Evolutionary conservation across 1,284 basidiomycete genomes (phyloP).

Genomic region (Pseudozyma sp.): DNA sequence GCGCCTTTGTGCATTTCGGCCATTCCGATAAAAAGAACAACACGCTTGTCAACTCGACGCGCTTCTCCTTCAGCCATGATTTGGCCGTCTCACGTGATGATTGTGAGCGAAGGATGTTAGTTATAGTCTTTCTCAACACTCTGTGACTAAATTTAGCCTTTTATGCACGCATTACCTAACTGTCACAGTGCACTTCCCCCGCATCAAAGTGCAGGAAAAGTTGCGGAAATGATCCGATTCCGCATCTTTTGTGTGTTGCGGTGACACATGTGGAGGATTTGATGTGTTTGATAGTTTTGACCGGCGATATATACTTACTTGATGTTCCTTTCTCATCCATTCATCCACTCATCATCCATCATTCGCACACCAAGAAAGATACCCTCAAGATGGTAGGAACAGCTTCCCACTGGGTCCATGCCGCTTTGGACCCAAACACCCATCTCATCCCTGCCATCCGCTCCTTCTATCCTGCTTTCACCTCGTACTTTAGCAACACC

Average conservation of each 20-base stretch:
- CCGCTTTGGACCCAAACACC: constrained; percentile 42
- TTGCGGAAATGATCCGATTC: neutral
- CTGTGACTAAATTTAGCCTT: neutral
- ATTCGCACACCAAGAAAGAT: neutral
- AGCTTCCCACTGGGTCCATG: constrained; percentile 40
- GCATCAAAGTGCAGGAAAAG: too few species aligned
- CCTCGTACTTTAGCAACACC: constrained; percentile 29
- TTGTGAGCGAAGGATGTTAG: neutral
- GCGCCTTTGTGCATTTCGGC: constrained; percentile 1
- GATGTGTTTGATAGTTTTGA: too few species aligned
- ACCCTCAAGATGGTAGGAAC: constrained; percentile 22
- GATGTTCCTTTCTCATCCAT: constrained; percentile 5
- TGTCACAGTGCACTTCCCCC: neutral
- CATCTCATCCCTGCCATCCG: constrained; percentile 48
- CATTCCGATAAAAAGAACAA: constrained; percentile 18
- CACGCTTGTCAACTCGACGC: constrained; percentile 36
- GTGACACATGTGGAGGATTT: constrained; percentile 4
- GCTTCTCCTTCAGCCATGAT: neutral
- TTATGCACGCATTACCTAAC: constrained; percentile 1
- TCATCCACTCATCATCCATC: constrained; percentile 14
- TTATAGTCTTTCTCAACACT: neutral
- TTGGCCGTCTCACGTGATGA: constrained; percentile 17
- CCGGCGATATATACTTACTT: neutral
- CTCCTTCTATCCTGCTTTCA: constrained; percentile 42
- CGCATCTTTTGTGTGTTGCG: neutral